Conservation (phyloP, 345 rosid species). For the Draba incana region DNA sequence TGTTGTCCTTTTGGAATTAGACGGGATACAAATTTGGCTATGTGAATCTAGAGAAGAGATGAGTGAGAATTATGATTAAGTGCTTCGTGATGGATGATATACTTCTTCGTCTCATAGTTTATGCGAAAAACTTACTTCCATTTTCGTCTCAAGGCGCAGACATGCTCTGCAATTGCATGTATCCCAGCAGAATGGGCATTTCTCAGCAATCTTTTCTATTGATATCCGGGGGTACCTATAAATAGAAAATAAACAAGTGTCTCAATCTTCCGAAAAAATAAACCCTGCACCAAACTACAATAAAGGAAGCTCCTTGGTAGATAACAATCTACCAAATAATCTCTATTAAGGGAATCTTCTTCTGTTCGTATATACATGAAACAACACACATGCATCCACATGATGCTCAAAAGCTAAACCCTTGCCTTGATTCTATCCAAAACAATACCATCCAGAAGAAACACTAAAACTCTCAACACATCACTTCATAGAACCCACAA, state of each 20-base stretch:
- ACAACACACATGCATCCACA: not conserved
- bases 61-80: too few relatives aligned
- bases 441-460: constrained; percentile 8
- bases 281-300: not conserved
- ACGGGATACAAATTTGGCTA: too few relatives aligned
- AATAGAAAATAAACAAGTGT: not conserved
- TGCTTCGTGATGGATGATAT: too few relatives aligned
- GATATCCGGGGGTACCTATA: constrained; percentile 56
- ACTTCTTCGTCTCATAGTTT: too few relatives aligned
- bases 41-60: too few relatives aligned
- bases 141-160: constrained; percentile 48
- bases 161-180: constrained; percentile 75
- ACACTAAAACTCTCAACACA: not conserved
- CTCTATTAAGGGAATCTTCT: not conserved
- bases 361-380: not conserved
- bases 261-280: not conserved
- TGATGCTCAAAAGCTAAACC: not conserved
- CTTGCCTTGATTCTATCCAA: not conserved
- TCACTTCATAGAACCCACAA: not conserved
- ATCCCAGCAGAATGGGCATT: constrained; percentile 55
- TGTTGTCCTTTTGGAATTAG: too few relatives aligned
- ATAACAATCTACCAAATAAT: not conserved
- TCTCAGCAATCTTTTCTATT: constrained; percentile 47
- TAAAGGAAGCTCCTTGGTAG: not conserved
- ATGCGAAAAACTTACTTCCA: constrained; percentile 39